Conservation (phyloP, 192 early-diverging fungal species). For the Backusella psychrophila region DNA sequence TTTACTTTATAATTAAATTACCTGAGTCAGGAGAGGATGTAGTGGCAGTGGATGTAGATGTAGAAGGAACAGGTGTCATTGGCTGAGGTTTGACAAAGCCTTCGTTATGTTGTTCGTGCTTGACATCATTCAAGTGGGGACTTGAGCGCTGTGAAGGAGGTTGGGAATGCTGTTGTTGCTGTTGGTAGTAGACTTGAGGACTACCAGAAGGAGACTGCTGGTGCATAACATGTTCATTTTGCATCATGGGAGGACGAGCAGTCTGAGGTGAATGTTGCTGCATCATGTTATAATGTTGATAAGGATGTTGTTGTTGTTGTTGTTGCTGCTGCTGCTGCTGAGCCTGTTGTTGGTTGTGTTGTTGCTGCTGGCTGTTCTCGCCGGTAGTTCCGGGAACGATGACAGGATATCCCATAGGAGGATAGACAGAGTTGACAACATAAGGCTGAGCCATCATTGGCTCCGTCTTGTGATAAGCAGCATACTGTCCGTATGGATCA, state of each 20-base stretch:
- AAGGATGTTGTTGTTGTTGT: not conserved
- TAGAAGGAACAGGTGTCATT: slow-evolving; percentile 37
- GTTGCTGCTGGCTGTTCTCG: slow-evolving; percentile 1
- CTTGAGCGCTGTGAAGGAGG: slow-evolving; percentile 11
- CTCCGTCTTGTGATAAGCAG: slow-evolving; percentile 16
- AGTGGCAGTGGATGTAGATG: slow-evolving; percentile 27
- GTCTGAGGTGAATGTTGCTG: slow-evolving; percentile 5
- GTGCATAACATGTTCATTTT: slow-evolving; percentile 6
- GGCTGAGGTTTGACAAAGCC: slow-evolving; percentile 14
- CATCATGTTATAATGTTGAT: slow-evolving; percentile 19
- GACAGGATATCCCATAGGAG: slow-evolving; percentile 23
- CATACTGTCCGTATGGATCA: slow-evolving; percentile 16
- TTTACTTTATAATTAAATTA: slow-evolving; percentile 12
- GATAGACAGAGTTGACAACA: slow-evolving; percentile 26
- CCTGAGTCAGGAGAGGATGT: slow-evolving; percentile 40
- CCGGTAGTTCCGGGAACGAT: slow-evolving; percentile 15
- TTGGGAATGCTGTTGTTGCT: slow-evolving; percentile 15
- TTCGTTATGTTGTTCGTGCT: slow-evolving; percentile 15
- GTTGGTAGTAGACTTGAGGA: slow-evolving; percentile 18
- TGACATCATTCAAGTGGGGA: slow-evolving; percentile 12
- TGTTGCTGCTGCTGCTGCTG: slow-evolving; percentile 10
- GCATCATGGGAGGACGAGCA: slow-evolving; percentile 17
- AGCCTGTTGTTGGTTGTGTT: slow-evolving; percentile 7
- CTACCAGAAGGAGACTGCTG: slow-evolving; percentile 9
- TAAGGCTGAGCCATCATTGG: slow-evolving; percentile 18